Evolutionary conservation across 1,139 yeast species (phyloP).

Genomic region (Scheffersomyces lignicola): DNA sequence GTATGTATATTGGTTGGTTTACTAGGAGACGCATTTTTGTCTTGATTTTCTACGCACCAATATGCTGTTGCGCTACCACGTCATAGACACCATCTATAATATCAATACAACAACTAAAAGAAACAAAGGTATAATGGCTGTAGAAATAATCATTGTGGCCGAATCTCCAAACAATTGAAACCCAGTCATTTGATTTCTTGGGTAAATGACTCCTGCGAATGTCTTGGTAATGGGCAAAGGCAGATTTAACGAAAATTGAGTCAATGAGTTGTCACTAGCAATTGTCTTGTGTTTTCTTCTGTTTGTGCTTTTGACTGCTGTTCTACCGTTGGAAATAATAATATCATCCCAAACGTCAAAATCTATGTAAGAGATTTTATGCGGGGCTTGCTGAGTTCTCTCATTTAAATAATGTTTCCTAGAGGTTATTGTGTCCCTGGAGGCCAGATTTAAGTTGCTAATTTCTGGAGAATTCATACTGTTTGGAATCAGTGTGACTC

Average conservation of each 20-base stretch:
- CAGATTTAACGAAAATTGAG: background rate
- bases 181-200: background rate
- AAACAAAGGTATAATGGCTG: background rate
- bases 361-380: background rate
- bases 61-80: no score
- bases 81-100: no score
- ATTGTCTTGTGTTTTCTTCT: background rate
- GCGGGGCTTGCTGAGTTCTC: no score
- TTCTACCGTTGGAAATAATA: background rate
- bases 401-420: no score
- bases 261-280: background rate
- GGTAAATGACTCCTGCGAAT: background rate
- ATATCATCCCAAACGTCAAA: background rate
- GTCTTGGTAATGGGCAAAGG: slow-evolving; percentile 1
- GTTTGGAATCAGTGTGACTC: background rate
- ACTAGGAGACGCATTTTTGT: slow-evolving; percentile 3
- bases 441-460: no score
- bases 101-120: background rate
- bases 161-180: background rate
- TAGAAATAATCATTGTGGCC: background rate
- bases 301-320: background rate
- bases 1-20: background rate
- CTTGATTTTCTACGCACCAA: no score
- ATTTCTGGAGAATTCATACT: no score
- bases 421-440: no score